Conservation (phyloP, 306 rosid genomes). For the Fagus sylvatica region DNA sequence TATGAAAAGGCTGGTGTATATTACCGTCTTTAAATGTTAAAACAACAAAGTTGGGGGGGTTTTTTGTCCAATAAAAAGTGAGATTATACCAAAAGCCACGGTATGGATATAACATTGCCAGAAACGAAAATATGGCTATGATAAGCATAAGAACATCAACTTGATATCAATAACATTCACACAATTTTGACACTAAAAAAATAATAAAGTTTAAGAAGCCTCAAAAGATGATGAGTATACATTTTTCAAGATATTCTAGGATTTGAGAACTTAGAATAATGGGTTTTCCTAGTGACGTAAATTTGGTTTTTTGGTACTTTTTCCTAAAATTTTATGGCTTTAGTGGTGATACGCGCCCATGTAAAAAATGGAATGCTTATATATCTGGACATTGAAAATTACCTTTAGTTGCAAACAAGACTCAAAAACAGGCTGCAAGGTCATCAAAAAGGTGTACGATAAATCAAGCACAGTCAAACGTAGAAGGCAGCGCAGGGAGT, state of each 20-base stretch:
- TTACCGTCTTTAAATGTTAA: too few relatives aligned
- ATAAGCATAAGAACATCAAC: background rate
- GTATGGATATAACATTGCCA: too few relatives aligned
- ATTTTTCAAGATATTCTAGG: background rate
- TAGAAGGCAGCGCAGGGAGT: slow-evolving; percentile 67
- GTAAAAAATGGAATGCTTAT: background rate
- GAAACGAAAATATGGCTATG: background rate
- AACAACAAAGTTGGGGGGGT: too few relatives aligned
- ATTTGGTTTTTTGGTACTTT: background rate
- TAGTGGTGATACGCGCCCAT: background rate
- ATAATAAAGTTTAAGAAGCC: too few relatives aligned
- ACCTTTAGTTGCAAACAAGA: slow-evolving; percentile 87
- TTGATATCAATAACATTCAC: background rate
- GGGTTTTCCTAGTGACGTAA: background rate
- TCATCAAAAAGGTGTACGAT: slow-evolving; percentile 86
- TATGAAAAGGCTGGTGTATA: too few relatives aligned
- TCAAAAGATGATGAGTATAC: too few relatives aligned
- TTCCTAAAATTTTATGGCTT: background rate
- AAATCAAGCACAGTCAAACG: slow-evolving; percentile 77
- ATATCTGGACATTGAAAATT: slow-evolving; percentile 20
- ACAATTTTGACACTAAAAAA: too few relatives aligned
- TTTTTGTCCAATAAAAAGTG: background rate
- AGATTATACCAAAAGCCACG: background rate
- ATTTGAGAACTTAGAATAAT: background rate
- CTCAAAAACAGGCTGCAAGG: slow-evolving; percentile 84